Percentiles rank a stretch among this genome's conserved stretches.
Conservation (phyloP, 2,329 filamentous ascomycete species). For the Fusarium proliferatum region DNA sequence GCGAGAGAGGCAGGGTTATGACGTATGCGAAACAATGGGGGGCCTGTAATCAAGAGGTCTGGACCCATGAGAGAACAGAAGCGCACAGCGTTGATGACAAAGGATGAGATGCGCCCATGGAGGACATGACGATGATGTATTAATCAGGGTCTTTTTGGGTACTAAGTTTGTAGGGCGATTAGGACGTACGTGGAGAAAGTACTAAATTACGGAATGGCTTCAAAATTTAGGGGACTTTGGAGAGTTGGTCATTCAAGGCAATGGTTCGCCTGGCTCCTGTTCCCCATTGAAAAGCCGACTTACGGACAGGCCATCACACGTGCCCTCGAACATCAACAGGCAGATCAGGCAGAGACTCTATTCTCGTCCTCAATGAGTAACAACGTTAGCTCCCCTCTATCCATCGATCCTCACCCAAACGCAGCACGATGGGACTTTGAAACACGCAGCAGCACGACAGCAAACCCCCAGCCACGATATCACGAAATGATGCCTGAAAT, state of each 20-base stretch:
- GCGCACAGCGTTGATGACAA: conserved; percentile 5
- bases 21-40: neutral
- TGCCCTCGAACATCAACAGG: conserved; percentile 29
- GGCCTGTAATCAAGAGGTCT: neutral
- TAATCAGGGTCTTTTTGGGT: neutral
- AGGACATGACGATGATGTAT: neutral
- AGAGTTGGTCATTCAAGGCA: conserved; percentile 34
- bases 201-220: conserved; percentile 14
- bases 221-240: conserved; percentile 34
- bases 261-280: conserved; percentile 35
- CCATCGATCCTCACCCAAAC: neutral
- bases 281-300: neutral
- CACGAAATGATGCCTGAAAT: conserved; percentile 22
- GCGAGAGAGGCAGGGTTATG: neutral
- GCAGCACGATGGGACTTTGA: conserved; percentile 20
- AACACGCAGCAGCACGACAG: conserved; percentile 1
- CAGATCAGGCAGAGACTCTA: conserved; percentile 41
- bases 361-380: conserved; percentile 21
- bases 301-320: conserved; percentile 15
- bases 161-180: neutral
- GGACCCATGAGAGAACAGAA: neutral
- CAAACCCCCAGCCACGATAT: conserved; percentile 4
- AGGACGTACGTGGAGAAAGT: conserved; percentile 5
- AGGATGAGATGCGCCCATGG: neutral
- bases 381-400: neutral